Conservation (phyloP, 2,329 filamentous ascomycete genomes). For the Hypoxylon sp. region DNA sequence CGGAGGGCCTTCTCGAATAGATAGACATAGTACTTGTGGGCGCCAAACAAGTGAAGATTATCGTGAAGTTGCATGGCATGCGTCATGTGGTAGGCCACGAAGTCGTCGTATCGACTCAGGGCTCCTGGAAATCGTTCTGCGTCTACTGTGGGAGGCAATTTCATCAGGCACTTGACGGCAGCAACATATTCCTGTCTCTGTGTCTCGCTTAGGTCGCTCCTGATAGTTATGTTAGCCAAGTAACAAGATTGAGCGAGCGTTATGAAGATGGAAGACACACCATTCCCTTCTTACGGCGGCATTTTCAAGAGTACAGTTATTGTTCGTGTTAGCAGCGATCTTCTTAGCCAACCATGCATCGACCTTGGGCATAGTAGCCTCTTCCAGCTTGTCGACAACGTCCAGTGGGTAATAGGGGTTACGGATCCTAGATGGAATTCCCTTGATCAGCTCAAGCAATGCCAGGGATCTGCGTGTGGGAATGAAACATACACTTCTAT, state of each 20-base stretch:
- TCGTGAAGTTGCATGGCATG: constrained; percentile 49
- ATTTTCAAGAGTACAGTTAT: constrained; percentile 49
- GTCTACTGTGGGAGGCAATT: constrained; percentile 46
- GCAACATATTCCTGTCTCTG: constrained; percentile 49
- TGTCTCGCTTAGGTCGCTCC: constrained; percentile 49
- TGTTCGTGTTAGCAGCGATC: constrained; percentile 43
- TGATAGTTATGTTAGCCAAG: constrained; percentile 31
- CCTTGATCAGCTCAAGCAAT: constrained; percentile 22
- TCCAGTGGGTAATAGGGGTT: constrained; percentile 50
- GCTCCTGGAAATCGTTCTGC: constrained; percentile 48
- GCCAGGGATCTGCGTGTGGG: not conserved
- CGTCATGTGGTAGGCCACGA: constrained; percentile 48
- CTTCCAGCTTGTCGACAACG: constrained; percentile 49
- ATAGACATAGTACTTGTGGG: constrained; percentile 52
- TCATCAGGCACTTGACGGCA: constrained; percentile 49
- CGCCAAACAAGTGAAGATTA: constrained; percentile 47
- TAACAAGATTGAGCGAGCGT: not conserved
- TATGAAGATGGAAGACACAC: constrained; percentile 35
- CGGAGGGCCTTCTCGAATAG: constrained; percentile 52
- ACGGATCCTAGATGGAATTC: constrained; percentile 37
- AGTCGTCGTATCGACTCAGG: constrained; percentile 51
- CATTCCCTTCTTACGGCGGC: constrained; percentile 49
- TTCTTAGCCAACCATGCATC: constrained; percentile 46
- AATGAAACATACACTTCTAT: constrained; percentile 42
- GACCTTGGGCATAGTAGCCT: constrained; percentile 49